Percentiles rank a stretch among this genome's conserved stretches.
phyloP scores from a whole-genome alignment of 768 basidiomycete species.

The Hemileccinum rubropunctum region DNA sequence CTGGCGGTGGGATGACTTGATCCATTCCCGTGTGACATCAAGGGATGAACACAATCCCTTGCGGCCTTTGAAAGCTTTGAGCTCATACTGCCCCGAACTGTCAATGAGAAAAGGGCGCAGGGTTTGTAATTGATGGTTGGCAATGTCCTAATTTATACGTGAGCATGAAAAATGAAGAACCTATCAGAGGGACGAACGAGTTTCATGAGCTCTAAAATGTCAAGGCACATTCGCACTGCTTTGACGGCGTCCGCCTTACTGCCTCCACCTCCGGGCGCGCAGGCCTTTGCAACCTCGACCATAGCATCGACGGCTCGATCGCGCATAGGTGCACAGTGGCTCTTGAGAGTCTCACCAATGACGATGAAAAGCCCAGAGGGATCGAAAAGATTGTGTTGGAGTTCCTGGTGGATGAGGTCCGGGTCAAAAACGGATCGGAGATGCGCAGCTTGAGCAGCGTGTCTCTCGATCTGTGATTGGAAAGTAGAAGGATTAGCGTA shows the following conservation, averaged over 20 bases:
- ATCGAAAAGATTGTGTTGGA: slow-evolving; percentile 74
- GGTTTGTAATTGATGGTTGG: slow-evolving; percentile 91
- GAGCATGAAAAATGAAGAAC: slow-evolving; percentile 14
- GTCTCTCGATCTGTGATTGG: slow-evolving; percentile 58
- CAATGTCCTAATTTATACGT: slow-evolving; percentile 70
- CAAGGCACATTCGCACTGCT: slow-evolving; percentile 80
- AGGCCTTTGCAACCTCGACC: slow-evolving; percentile 65
- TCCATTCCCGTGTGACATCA: slow-evolving; percentile 62
- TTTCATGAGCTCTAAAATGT: slow-evolving; percentile 94
- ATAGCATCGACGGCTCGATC: slow-evolving; percentile 82
- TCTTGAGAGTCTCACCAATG: slow-evolving; percentile 80
- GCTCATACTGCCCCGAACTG: slow-evolving; percentile 76
- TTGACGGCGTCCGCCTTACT: slow-evolving; percentile 62
- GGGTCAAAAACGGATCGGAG: slow-evolving; percentile 81
- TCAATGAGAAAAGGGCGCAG: slow-evolving; percentile 88
- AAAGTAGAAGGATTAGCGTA: slow-evolving; percentile 59
- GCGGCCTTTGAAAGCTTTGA: slow-evolving; percentile 68
- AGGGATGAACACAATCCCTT: slow-evolving; percentile 46
- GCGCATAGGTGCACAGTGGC: slow-evolving; percentile 92
- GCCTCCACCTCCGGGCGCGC: slow-evolving; percentile 52
- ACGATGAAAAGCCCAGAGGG: slow-evolving; percentile 72
- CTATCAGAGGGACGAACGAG: slow-evolving; percentile 57
- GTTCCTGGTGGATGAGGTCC: slow-evolving; percentile 77
- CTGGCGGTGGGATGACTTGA: slow-evolving; percentile 49
- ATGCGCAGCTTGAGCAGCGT: slow-evolving; percentile 60